Conservation (phyloP, 176 grass and related monocot species). For the Ensete ventricosum region DNA sequence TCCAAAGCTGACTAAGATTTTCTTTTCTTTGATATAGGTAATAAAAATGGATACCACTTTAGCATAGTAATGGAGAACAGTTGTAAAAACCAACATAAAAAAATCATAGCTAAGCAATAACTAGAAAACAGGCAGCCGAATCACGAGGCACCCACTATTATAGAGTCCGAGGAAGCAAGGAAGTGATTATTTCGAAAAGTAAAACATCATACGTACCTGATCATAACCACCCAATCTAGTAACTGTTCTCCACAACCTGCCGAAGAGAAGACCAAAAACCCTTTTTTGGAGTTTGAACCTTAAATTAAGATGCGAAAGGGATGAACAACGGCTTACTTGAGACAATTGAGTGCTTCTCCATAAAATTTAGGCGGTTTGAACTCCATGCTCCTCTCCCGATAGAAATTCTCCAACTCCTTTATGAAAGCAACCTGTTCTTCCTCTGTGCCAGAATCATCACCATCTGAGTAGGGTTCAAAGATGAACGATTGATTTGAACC, state of each 20-base stretch:
- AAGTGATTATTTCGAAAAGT: neutral
- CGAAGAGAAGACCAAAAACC: constrained; percentile 11
- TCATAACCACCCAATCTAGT: constrained; percentile 97
- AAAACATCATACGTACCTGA: constrained; percentile 41
- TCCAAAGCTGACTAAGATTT: neutral
- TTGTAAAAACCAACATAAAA: neutral
- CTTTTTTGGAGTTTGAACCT: neutral
- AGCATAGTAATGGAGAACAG: neutral
- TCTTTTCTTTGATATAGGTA: neutral
- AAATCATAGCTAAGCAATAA: neutral
- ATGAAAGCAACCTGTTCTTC: constrained; percentile 87
- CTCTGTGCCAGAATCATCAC: constrained; percentile 69
- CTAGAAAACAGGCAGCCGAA: neutral
- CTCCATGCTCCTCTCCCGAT: constrained; percentile 55
- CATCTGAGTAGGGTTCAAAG: constrained; percentile 54
- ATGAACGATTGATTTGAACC: constrained; percentile 22
- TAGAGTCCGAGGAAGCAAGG: neutral
- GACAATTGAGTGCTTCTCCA: constrained; percentile 77
- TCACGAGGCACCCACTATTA: neutral
- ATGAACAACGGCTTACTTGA: constrained; percentile 51
- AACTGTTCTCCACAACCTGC: constrained; percentile 89
- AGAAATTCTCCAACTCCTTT: constrained; percentile 75
- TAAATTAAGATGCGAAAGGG: constrained; percentile 12
- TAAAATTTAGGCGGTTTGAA: constrained; percentile 93
- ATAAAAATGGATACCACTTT: neutral